These are phyloP conservation scores for Aspergillus fumigatiaffinis DNA, from an alignment of 2,329 filamentous ascomycete species.

Conservation along the genomic window DNA sequence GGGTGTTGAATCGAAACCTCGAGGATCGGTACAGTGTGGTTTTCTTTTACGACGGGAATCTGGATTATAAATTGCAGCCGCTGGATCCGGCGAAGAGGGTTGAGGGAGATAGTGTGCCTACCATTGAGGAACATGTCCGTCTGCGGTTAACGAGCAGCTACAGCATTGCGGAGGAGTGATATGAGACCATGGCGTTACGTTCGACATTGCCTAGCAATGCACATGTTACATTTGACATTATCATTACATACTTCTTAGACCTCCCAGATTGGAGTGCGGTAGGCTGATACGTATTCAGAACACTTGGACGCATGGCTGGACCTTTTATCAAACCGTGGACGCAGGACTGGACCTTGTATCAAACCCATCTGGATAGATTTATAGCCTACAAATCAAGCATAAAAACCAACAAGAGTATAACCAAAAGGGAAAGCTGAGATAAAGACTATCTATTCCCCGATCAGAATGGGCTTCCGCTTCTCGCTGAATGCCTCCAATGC, in stretches of 20 bases:
- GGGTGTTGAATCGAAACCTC: constrained; percentile 3
- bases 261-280: not conserved
- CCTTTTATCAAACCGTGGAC: no score
- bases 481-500: constrained; percentile 80
- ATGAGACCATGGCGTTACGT: not conserved
- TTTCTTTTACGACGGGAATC: constrained; percentile 31
- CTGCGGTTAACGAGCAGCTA: not conserved
- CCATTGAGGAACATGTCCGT: not conserved
- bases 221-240: not conserved
- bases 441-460: not conserved
- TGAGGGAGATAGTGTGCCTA: not conserved
- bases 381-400: not conserved
- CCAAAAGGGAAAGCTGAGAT: not conserved
- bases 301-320: not conserved
- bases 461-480: constrained; percentile 66
- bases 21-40: constrained; percentile 8
- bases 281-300: not conserved
- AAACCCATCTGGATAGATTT: not conserved
- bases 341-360: no score
- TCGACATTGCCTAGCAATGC: not conserved
- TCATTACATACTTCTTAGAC: not conserved
- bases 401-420: not conserved
- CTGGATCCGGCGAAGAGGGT: not conserved
- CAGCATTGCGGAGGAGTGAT: not conserved
- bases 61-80: constrained; percentile 34